Evolutionary conservation across 73 alveolate species (phyloP), one percentile per base, ranked within the genome.

Genomic region (Tetrahymena malaccensis): DNA sequence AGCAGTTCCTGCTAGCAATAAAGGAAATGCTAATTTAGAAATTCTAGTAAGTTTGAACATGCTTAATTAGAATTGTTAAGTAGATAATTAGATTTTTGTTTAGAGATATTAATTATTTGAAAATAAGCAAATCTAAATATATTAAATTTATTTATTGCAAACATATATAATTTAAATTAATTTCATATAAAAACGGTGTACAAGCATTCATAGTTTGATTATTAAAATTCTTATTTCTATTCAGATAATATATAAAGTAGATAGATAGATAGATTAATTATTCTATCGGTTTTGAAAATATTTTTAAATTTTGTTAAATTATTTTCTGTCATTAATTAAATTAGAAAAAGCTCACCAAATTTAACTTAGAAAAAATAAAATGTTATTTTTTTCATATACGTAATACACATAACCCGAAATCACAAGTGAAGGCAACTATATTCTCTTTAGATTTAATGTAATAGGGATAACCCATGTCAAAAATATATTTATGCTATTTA

Each of bases 391-490:
- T 56, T 70, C 89, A 70, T 27, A 70, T 8, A 70, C 89, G 89
- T 2, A 70, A 12, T 9, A 70, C 89, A 70, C 89, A 50, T 94
- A 94, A 85, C 35, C 97, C 97, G 25, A 95, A 95, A 83, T 95
- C 97, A 95, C 94, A 56, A 11, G 97, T 50, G 27, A 95, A 84
- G 31, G 94, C 95, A 2, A 85, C 70, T 43, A 85, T 95, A 43
- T 89, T 89, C 1, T 38, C 94, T 58, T 57, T 58, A 4, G 16
- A 55, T 27, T 43, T 43, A n/a, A 95, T 85, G 21, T 95, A 95
- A 35, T 95, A 95, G 37, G 97, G 97, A 85, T 95, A 95, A 0
- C 97, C 97, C 97, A 95, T 95, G 22, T 95, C 97, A 95, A 95
- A 95, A 22, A 95, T 35, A 95, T 95, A 95, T 55, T 95, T 95